Percentiles rank a stretch among this genome's conserved stretches.
Evolutionary conservation across 352 stramenopile genomes (phyloP).

Genomic region (Phytophthora nicotianae): DNA sequence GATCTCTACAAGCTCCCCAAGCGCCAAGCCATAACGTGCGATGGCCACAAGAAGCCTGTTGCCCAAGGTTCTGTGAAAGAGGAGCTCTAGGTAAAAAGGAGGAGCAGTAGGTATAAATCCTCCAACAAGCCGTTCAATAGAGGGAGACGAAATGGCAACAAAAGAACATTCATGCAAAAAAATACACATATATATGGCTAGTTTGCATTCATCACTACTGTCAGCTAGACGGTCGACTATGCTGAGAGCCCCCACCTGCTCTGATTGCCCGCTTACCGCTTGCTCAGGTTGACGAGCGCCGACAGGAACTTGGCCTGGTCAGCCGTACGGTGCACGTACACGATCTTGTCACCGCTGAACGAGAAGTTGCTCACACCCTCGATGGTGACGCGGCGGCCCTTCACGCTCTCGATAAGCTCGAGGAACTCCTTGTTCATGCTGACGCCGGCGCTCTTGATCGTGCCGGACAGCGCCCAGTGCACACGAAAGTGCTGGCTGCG

Average conservation of each 20-base stretch:
- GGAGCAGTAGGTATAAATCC: no score
- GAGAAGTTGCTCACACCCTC: constrained; percentile 90
- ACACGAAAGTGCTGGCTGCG: constrained; percentile 88
- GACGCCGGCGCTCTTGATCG: constrained; percentile 74
- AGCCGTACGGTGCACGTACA: constrained; percentile 88
- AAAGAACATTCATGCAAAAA: constrained; percentile 4
- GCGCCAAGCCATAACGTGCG: constrained; percentile 37
- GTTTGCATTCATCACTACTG: constrained; percentile 23
- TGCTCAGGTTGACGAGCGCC: constrained; percentile 77
- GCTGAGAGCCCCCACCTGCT: background rate
- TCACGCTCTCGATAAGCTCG: constrained; percentile 85
- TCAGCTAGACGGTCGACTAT: background rate
- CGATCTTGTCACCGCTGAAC: constrained; percentile 88
- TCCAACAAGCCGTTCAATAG: no score
- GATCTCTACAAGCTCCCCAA: constrained; percentile 53
- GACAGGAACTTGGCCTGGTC: constrained; percentile 90
- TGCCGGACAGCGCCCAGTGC: constrained; percentile 82
- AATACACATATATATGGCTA: constrained; percentile 37
- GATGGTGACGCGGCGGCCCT: constrained; percentile 77
- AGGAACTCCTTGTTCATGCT: constrained; percentile 91
- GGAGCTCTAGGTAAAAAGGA: constrained; percentile 49
- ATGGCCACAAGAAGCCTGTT: constrained; percentile 10
- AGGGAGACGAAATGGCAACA: no score
- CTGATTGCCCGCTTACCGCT: constrained; percentile 42
- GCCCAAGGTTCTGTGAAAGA: constrained; percentile 44